Conservation (phyloP, 139 green algal genomes). For the Diplosphaera chodatii region DNA sequence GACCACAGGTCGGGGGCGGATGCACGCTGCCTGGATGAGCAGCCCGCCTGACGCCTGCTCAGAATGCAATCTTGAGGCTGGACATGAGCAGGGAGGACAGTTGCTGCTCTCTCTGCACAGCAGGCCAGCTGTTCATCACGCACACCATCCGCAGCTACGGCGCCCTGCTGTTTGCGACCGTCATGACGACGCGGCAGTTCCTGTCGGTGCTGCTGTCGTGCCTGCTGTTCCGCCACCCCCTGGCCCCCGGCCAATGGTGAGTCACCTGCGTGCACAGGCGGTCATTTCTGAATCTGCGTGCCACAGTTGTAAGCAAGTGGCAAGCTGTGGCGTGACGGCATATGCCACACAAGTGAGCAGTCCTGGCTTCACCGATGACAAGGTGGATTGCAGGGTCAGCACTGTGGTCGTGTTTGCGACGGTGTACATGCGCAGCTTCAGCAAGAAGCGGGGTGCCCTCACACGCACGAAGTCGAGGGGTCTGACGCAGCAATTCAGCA, state of each 20-base stretch:
- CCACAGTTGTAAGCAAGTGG: background rate
- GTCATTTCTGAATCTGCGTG: background rate
- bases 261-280: no score
- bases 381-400: background rate
- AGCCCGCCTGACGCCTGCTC: no score
- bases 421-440: background rate
- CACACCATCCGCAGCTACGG: slow-evolving; percentile 75
- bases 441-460: background rate
- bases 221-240: slow-evolving; percentile 75
- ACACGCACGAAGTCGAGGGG: background rate
- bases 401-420: background rate
- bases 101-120: background rate
- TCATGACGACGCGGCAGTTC: slow-evolving; percentile 94
- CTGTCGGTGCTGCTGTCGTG: slow-evolving; percentile 86
- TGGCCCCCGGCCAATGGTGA: slow-evolving; percentile 62
- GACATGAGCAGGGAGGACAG: no score
- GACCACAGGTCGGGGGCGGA: slow-evolving; percentile 22
- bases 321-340: background rate
- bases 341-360: background rate
- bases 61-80: no score
- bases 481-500: background rate
- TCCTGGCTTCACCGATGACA: no score
- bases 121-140: slow-evolving; percentile 73
- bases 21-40: no score
- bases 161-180: slow-evolving; percentile 82